phyloP scores from a whole-genome alignment of 495 filamentous ascomycete species.

The Pyrenula aspistea region DNA sequence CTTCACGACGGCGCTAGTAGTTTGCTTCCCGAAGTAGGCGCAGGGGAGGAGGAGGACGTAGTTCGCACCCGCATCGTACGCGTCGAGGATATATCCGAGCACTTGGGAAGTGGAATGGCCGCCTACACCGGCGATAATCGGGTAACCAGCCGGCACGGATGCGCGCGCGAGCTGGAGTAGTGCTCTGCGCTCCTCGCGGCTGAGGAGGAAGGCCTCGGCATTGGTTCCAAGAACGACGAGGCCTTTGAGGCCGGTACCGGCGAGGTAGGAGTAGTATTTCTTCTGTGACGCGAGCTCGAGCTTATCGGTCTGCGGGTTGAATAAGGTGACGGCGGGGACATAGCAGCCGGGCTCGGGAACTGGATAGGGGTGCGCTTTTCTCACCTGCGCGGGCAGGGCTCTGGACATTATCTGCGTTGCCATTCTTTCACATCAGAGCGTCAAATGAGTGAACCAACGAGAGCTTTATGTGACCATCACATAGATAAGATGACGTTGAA shows the following conservation, averaged over 20 bases:
- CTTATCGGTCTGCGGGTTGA: constrained; percentile 38
- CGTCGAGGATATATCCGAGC: constrained; percentile 45
- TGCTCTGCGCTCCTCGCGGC: constrained; percentile 42
- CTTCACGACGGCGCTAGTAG: constrained; percentile 42
- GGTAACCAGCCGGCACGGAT: constrained; percentile 38
- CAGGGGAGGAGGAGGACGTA: constrained; percentile 50
- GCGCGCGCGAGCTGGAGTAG: constrained; percentile 39
- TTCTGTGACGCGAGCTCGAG: constrained; percentile 35
- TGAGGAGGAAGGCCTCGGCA: constrained; percentile 52
- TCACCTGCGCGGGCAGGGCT: too few species aligned
- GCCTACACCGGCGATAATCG: constrained; percentile 51
- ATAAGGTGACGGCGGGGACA: constrained; percentile 18
- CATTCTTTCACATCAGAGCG: too few species aligned
- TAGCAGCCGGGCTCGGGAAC: background rate
- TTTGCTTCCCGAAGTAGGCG: constrained; percentile 52
- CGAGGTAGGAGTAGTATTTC: constrained; percentile 45
- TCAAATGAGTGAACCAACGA: too few species aligned
- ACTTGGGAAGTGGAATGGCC: constrained; percentile 55
- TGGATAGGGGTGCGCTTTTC: too few species aligned
- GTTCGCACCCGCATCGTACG: constrained; percentile 42
- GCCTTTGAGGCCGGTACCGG: constrained; percentile 34
- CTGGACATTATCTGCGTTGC: too few species aligned
- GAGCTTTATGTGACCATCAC: too few species aligned
- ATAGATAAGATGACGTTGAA: too few species aligned
- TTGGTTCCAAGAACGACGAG: constrained; percentile 54